Evolutionary conservation across 176 grass and related monocot species (phyloP).

Genomic region (Aechmea fasciata): DNA sequence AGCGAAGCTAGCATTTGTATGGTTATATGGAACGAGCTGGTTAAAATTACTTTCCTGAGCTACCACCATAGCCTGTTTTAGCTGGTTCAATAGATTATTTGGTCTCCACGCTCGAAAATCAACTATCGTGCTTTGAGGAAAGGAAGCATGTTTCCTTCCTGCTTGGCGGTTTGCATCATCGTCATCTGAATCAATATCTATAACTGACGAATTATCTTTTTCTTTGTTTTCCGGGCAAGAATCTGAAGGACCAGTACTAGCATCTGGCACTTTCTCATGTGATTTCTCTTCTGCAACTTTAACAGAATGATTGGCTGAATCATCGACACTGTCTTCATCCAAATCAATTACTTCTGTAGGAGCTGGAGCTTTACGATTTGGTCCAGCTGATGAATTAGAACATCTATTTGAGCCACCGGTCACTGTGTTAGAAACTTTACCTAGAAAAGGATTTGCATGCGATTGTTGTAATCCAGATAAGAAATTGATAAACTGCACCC

Average conservation of each 20-base stretch:
- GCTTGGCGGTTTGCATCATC: conserved; percentile 38
- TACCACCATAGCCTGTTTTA: conserved; percentile 24
- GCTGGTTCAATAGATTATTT: conserved; percentile 13
- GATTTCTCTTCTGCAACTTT: no score
- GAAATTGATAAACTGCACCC: conserved; percentile 39
- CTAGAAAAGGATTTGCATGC: conserved; percentile 3
- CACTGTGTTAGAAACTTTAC: no score
- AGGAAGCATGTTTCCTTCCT: conserved; percentile 16
- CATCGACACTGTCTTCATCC: conserved; percentile 14
- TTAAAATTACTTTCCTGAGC: conserved; percentile 18
- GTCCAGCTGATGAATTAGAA: no score
- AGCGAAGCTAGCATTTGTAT: conserved; percentile 20
- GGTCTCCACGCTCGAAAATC: conserved; percentile 16
- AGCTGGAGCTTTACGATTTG: no score
- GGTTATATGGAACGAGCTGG: conserved; percentile 39
- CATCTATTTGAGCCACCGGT: neutral
- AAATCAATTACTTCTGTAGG: conserved; percentile 19
- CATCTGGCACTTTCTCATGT: neutral
- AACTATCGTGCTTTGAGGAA: conserved; percentile 15
- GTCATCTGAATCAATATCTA: conserved; percentile 87
- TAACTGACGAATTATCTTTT: conserved; percentile 27
- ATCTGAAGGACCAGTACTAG: neutral
- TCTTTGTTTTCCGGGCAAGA: conserved; percentile 9
- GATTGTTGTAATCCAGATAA: conserved; percentile 30
- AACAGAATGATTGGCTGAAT: neutral